Evolutionary conservation across 106 monocot genomes (phyloP).

Genomic region (Vanilla planifolia): DNA sequence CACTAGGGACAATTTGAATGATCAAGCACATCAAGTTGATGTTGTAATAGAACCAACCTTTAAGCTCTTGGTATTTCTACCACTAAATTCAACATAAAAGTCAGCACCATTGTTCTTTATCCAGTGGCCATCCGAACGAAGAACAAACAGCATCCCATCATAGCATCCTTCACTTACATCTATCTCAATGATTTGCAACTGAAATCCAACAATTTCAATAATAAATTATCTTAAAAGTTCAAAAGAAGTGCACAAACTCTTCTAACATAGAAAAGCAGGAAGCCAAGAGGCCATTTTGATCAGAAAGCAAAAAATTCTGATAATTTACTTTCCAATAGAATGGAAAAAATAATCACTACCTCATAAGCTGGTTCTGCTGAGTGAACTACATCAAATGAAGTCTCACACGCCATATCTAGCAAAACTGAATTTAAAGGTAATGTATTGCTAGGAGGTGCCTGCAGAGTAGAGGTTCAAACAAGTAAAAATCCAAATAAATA

Average conservation of each 20-base stretch:
- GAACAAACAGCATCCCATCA: slow-evolving; percentile 77
- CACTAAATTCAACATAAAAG: slow-evolving; percentile 66
- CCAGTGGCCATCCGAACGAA: slow-evolving; percentile 59
- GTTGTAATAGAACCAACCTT: slow-evolving; percentile 26
- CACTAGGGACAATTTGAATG: background rate
- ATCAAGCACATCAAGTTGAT: slow-evolving; percentile 5
- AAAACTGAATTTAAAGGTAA: slow-evolving; percentile 57
- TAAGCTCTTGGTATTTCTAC: slow-evolving; percentile 15
- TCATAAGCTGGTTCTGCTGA: slow-evolving; percentile 31
- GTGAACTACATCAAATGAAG: slow-evolving; percentile 43
- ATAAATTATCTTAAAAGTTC: no score
- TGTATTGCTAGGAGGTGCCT: slow-evolving; percentile 52
- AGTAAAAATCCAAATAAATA: background rate
- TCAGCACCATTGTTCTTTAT: slow-evolving; percentile 83
- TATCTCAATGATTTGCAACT: slow-evolving; percentile 45
- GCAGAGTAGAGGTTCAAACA: slow-evolving; percentile 10
- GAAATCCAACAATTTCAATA: background rate
- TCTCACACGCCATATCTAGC: slow-evolving; percentile 63
- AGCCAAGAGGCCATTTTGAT: no score
- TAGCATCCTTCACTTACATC: slow-evolving; percentile 51
- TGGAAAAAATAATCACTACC: slow-evolving; percentile 26
- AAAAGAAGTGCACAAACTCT: no score
- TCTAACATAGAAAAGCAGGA: no score
- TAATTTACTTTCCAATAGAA: background rate
- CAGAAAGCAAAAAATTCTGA: no score